Percentiles rank a stretch among this genome's conserved stretches.
phyloP scores from a whole-genome alignment of 805 yeast species.

The Yarrowia phangngaensis region DNA sequence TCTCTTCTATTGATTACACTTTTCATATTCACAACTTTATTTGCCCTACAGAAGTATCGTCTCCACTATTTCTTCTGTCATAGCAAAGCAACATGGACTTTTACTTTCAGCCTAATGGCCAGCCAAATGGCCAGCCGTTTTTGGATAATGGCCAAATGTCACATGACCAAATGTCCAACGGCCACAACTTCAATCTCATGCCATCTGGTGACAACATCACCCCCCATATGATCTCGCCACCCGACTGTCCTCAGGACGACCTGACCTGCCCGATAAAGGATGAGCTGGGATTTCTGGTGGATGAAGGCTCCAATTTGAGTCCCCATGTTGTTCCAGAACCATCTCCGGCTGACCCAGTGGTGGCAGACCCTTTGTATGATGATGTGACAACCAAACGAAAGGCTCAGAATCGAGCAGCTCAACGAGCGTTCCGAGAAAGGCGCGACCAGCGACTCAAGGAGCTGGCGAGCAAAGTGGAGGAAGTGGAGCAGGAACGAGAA shows the following conservation, averaged over 20 bases:
- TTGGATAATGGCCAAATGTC: constrained; percentile 20
- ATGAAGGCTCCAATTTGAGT: too few species aligned
- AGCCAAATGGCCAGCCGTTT: constrained; percentile 16
- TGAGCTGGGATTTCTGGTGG: constrained; percentile 12
- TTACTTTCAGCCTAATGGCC: constrained; percentile 24
- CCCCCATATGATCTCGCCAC: constrained; percentile 10
- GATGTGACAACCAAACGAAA: constrained; percentile 48
- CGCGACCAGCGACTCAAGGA: constrained; percentile 70
- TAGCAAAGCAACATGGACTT: constrained; percentile 15
- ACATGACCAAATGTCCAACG: constrained; percentile 6
- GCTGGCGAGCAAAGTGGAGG: constrained; percentile 54
- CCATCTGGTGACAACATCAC: constrained; percentile 14
- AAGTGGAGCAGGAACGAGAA: constrained; percentile 55
- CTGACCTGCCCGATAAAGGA: constrained; percentile 17
- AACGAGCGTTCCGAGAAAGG: constrained; percentile 79
- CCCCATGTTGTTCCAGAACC: too few species aligned
- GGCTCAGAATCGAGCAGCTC: constrained; percentile 84
- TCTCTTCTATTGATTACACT: too few species aligned
- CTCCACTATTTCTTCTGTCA: too few species aligned
- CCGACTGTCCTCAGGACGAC: constrained; percentile 11
- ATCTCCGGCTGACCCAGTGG: constrained; percentile 9
- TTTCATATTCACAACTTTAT: too few species aligned
- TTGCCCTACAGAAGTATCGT: too few species aligned
- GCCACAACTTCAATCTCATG: constrained; percentile 12
- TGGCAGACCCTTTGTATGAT: constrained; percentile 25